phyloP scores from a whole-genome alignment of 441 rosid genomes.

The Populus trichocarpa region DNA sequence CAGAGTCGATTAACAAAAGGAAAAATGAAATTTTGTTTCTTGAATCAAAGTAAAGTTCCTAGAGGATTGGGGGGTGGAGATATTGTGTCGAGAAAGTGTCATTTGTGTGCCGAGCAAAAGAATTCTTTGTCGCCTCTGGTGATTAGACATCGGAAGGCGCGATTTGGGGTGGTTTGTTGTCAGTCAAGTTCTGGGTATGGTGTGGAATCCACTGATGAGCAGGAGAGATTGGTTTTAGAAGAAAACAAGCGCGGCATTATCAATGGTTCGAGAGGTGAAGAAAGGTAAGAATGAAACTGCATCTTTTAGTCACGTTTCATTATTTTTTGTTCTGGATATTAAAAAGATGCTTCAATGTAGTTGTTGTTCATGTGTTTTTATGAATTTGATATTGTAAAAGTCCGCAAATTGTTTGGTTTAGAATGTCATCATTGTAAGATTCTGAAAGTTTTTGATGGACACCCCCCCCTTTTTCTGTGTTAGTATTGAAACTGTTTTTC shows the following conservation, averaged over 20 bases:
- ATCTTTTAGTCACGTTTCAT: constrained; percentile 12
- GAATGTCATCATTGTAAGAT: neutral
- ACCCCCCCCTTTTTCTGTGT: too few species aligned
- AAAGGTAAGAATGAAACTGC: constrained; percentile 43
- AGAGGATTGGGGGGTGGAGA: constrained; percentile 22
- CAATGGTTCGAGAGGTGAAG: constrained; percentile 25
- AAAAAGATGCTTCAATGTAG: neutral
- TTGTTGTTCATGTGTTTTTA: neutral
- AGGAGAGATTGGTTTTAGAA: constrained; percentile 29
- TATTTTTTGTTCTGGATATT: neutral
- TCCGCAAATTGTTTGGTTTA: neutral
- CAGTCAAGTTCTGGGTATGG: constrained; percentile 45
- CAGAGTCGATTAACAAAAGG: constrained; percentile 16
- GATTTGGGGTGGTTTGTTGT: constrained; percentile 25
- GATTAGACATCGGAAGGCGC: constrained; percentile 30
- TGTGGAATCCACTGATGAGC: constrained; percentile 35
- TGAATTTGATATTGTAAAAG: neutral
- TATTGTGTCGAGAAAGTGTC: constrained; percentile 16
- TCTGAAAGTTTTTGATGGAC: neutral
- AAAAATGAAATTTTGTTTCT: constrained; percentile 19
- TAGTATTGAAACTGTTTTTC: neutral
- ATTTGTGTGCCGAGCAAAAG: constrained; percentile 25
- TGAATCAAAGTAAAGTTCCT: constrained; percentile 14
- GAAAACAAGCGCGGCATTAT: constrained; percentile 34
- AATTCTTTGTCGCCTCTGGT: constrained; percentile 28